Conservation (phyloP, 257 asterid species). For the Penstemon davidsonii region DNA sequence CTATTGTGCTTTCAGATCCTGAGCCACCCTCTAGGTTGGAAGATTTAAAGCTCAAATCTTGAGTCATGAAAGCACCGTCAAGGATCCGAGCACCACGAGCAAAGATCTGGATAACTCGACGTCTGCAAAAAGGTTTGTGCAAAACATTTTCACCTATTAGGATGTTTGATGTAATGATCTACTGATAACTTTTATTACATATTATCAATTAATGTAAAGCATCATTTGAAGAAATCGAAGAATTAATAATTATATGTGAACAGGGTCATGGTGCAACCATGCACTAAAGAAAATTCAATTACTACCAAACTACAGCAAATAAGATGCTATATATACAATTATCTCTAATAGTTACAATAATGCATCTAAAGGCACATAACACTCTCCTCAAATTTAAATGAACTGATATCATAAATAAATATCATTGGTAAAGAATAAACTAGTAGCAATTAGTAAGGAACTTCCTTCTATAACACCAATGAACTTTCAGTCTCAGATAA, state of each 20-base stretch:
- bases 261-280: background rate
- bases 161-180: constrained; percentile 2
- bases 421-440: constrained; percentile 1
- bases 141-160: constrained; percentile 25
- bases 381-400: constrained; percentile 14
- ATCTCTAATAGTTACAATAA: background rate
- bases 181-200: background rate
- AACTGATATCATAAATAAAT: constrained; percentile 12
- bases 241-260: background rate
- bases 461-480: constrained; percentile 7
- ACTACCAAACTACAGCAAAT: constrained; percentile 8
- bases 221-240: constrained; percentile 12
- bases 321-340: background rate
- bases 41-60: constrained; percentile 77
- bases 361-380: constrained; percentile 17
- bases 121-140: constrained; percentile 49
- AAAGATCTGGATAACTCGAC: constrained; percentile 91
- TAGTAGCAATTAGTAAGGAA: constrained; percentile 17
- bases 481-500: constrained; percentile 14
- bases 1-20: constrained; percentile 65
- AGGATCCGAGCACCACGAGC: constrained; percentile 93
- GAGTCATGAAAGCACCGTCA: constrained; percentile 97
- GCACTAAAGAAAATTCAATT: constrained; percentile 17
- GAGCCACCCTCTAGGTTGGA: constrained; percentile 67
- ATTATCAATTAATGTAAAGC: background rate